Conservation (phyloP, 176 grass and related monocot species). For the Triticum timopheevii region DNA sequence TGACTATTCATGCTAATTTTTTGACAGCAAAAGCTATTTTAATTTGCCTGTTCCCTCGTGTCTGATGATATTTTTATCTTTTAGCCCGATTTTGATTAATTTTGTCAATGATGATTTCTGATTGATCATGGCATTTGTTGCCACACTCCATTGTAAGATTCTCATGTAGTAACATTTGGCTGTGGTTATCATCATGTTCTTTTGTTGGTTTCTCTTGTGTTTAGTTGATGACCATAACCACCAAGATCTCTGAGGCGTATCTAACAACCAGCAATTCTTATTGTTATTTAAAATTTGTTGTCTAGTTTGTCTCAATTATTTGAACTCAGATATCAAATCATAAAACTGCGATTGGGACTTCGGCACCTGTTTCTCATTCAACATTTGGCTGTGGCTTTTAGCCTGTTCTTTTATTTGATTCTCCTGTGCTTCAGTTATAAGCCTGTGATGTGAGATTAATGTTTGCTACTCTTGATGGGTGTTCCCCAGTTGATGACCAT, state of each 20-base stretch:
- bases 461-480: conserved; percentile 35
- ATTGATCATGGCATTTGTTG: neutral
- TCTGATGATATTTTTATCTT: neutral
- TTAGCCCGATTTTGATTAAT: neutral
- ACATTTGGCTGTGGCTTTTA: neutral
- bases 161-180: neutral
- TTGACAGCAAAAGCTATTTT: neutral
- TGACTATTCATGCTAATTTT: neutral
- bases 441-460: conserved; percentile 16
- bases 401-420: neutral
- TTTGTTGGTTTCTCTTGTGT: neutral
- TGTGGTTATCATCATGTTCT: neutral
- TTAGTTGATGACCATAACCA: conserved; percentile 24
- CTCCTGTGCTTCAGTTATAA: neutral
- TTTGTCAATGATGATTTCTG: neutral
- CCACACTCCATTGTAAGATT: neutral
- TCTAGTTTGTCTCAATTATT: neutral
- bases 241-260: neutral
- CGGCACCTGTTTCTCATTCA: neutral
- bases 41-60: neutral
- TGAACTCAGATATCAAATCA: neutral
- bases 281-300: neutral
- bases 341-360: neutral
- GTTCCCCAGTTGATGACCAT: conserved; percentile 17
- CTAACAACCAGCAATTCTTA: neutral